Evolutionary conservation across 257 asterid genomes (phyloP).

Genomic region (Gardenia jasminoides): DNA sequence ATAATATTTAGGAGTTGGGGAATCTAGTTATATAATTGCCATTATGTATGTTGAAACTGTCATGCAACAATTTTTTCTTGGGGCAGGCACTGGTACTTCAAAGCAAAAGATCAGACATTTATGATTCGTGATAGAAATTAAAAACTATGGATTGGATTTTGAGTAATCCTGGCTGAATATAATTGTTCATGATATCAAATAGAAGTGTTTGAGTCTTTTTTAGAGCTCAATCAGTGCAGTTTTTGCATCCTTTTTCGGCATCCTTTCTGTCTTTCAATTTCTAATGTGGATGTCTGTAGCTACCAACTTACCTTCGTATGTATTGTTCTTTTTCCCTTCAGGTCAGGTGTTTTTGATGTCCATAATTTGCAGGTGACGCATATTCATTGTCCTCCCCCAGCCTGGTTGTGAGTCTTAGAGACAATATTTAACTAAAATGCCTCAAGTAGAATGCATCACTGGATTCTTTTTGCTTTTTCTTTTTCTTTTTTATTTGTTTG

Average conservation of each 20-base stretch:
- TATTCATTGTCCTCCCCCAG: constrained; percentile 94
- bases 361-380: constrained; percentile 79
- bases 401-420: constrained; percentile 72
- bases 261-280: neutral
- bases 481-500: neutral
- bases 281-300: neutral
- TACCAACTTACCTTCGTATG: neutral
- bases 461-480: neutral
- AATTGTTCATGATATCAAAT: too few relatives aligned
- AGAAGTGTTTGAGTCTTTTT: too few relatives aligned
- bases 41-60: too few relatives aligned
- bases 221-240: neutral
- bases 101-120: neutral
- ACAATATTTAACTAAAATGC: constrained; percentile 3
- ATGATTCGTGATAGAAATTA: neutral
- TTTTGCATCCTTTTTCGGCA: too few relatives aligned
- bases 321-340: constrained; percentile 24
- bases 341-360: constrained; percentile 92
- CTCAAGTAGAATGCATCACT: constrained; percentile 4
- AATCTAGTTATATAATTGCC: too few relatives aligned
- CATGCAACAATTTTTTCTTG: too few relatives aligned
- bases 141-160: neutral
- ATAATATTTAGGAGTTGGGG: too few relatives aligned
- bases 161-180: neutral
- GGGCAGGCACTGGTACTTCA: neutral